These are phyloP conservation scores for Leishmania guyanensis DNA, from an alignment of 208 protist species.

Conservation along the genomic window DNA sequence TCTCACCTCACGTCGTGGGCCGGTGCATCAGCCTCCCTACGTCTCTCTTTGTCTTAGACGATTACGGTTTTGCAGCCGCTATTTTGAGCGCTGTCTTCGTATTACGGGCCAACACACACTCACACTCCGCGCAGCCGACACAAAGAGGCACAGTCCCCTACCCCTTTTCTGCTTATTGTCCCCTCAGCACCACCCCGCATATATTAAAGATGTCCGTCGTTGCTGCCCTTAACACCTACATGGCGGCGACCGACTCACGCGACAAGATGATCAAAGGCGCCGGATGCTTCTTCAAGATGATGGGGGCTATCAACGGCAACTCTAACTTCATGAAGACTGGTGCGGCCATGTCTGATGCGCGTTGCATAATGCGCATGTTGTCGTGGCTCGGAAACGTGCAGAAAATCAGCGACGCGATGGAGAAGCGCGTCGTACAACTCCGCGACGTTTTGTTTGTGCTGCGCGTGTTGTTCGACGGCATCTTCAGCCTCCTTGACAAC, in stretches of 20 bases:
- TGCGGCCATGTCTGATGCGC: conserved; percentile 63
- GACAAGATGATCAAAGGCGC: conserved; percentile 85
- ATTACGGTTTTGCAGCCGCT: no score
- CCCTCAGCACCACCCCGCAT: neutral
- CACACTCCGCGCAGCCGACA: neutral
- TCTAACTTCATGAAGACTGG: conserved; percentile 52
- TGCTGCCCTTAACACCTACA: conserved; percentile 45
- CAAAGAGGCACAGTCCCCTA: neutral
- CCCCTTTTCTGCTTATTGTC: neutral
- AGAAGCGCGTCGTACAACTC: conserved; percentile 41
- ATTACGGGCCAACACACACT: neutral
- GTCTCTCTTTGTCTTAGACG: neutral
- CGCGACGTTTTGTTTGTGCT: conserved; percentile 68
- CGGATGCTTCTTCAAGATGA: conserved; percentile 74
- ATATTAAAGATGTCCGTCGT: conserved; percentile 29
- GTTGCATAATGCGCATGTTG: conserved; percentile 66
- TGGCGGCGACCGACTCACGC: conserved; percentile 62
- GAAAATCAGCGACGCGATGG: conserved; percentile 56
- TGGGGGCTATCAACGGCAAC: conserved; percentile 39
- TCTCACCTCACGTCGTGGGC: neutral
- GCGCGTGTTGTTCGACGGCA: conserved; percentile 67
- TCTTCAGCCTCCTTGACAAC: conserved; percentile 86
- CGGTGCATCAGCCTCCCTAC: neutral
- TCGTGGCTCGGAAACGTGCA: conserved; percentile 74
- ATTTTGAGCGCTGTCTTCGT: neutral